Evolutionary conservation across 2,329 filamentous ascomycete species (phyloP), one percentile per base, ranked within the genome.

Genomic region (Geosmithia morbida): DNA sequence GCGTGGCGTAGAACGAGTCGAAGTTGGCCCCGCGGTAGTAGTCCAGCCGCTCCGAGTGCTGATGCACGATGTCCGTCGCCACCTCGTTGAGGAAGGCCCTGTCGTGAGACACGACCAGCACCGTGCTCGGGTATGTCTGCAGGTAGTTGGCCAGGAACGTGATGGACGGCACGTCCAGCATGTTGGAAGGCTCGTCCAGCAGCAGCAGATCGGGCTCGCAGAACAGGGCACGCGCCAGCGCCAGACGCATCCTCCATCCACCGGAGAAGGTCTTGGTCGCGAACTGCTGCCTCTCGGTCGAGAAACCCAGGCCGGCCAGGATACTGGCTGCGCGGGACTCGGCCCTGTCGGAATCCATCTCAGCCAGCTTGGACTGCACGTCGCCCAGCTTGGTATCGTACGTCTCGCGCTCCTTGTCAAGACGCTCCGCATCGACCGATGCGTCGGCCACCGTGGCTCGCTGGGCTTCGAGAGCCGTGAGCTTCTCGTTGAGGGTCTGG

Each of bases 111-210:
- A 98, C 92, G 47, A 98, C 90, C 14, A 98, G 74, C 26, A 98
- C 81, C 2, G 92, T 97, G 66, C 87, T 95, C 40, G 90, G 90
- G 61, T 98, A 98, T 45, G 72, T 74, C 64, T 96, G 89, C 8
- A 98, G 83, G 61, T 98, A 98, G 59, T 89, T 90, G 44, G 90
- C 85, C 62, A 98, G 77, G 78, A 97, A 98, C 48, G 92, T 94
- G 61, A 98, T 97, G 20, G 92, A 97, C n/a, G 92, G 92, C 49
- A 98, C 92, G 68, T 97, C 92, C 87, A 98, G 88, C 90, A 97
- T 97, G 81, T 97, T 97, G 48, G 90, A 97, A 69, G 92, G 92
- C 80, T 98, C 92, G 71, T 98, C 92, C 56, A 98, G 87, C 63
- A 98, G 76, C 50, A 98, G 70, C 46, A 98, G 72, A 67, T 98